A percentile compares a stretch with the other conserved stretches of the same genome.
These are phyloP conservation scores for Uncinocarpus reesii DNA, from an alignment of 2,329 filamentous ascomycete species.

Conservation along the genomic window DNA sequence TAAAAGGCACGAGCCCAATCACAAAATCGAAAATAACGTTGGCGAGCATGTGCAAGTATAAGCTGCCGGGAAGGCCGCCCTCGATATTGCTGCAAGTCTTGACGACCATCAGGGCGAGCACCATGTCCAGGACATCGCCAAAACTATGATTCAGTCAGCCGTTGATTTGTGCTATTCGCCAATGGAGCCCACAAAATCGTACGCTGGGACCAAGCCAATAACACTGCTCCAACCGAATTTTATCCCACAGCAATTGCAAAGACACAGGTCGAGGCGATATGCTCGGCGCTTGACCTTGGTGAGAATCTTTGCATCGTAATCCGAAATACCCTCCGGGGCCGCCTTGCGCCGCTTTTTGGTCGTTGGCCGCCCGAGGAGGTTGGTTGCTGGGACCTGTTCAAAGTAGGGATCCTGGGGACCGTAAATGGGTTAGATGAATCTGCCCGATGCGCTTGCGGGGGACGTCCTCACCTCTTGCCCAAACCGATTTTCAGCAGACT, in stretches of 20 bases:
- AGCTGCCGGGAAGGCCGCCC: conserved; percentile 52
- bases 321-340: conserved; percentile 68
- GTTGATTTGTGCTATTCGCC: no score
- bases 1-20: conserved; percentile 43
- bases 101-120: conserved; percentile 67
- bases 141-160: conserved; percentile 42
- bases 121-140: conserved; percentile 63
- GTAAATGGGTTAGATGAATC: conserved; percentile 11
- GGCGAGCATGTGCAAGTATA: conserved; percentile 64
- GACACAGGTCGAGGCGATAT: conserved; percentile 71
- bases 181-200: no score
- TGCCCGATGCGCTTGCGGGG: not conserved
- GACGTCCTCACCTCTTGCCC: conserved; percentile 32
- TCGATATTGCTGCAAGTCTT: conserved; percentile 62
- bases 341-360: conserved; percentile 77
- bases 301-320: conserved; percentile 70
- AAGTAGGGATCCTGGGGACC: conserved; percentile 72
- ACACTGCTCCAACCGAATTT: conserved; percentile 83
- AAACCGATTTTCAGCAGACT: conserved; percentile 34
- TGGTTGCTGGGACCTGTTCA: conserved; percentile 66
- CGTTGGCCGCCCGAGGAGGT: conserved; percentile 54
- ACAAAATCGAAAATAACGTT: conserved; percentile 53
- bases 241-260: conserved; percentile 72
- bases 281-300: conserved; percentile 77
- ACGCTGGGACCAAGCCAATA: conserved; percentile 73